Percentiles rank a stretch among this genome's conserved stretches.
Conservation (phyloP, 768 basidiomycete species). For the Sutorius australiensis region DNA sequence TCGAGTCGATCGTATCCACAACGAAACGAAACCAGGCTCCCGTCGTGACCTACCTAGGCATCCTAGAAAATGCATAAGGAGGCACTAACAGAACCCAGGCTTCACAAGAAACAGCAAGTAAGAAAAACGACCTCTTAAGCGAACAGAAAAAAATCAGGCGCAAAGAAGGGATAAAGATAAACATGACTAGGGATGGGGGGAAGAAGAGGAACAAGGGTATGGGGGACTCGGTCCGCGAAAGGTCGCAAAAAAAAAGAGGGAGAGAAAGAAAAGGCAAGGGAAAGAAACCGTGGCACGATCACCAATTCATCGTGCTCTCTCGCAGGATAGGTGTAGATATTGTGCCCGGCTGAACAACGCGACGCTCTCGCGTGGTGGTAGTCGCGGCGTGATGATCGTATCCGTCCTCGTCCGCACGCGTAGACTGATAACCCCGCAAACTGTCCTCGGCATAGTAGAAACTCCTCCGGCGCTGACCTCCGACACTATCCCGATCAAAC, state of each 20-base stretch:
- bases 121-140: neutral
- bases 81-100: slow-evolving; percentile 21
- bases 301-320: slow-evolving; percentile 88
- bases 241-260: neutral
- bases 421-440: slow-evolving; percentile 54
- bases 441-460: slow-evolving; percentile 90
- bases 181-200: neutral
- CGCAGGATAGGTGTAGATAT: slow-evolving; percentile 75
- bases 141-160: neutral
- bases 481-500: slow-evolving; percentile 74
- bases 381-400: slow-evolving; percentile 32
- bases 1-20: slow-evolving; percentile 1
- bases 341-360: slow-evolving; percentile 52
- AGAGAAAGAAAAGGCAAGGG: neutral
- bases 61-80: slow-evolving; percentile 23
- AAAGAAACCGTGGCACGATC: slow-evolving; percentile 15
- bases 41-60: slow-evolving; percentile 20
- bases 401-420: slow-evolving; percentile 35
- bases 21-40: slow-evolving; percentile 4
- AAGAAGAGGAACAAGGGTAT: slow-evolving; percentile 12
- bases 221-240: slow-evolving; percentile 7
- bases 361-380: slow-evolving; percentile 53
- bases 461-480: slow-evolving; percentile 66
- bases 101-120: slow-evolving; percentile 10
- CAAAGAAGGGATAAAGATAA: slow-evolving; percentile 4